phyloP scores from a whole-genome alignment of 164 flowering plant species.

The Aristolochia californica region DNA sequence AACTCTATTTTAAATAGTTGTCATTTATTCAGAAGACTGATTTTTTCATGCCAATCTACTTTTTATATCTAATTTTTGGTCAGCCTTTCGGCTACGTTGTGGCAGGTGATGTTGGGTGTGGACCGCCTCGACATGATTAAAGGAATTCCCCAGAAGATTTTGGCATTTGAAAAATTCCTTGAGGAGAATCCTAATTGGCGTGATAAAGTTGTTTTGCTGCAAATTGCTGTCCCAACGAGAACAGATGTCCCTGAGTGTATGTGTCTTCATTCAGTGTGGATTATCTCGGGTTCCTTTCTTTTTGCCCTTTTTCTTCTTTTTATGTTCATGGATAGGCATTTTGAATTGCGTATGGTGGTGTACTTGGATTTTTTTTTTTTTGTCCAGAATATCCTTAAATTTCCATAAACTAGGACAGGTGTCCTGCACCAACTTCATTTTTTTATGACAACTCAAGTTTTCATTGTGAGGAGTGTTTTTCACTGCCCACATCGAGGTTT shows the following conservation, averaged over 20 bases:
- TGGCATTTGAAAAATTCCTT: slow-evolving; percentile 92
- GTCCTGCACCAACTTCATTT: too few relatives aligned
- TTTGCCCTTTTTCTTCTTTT: background rate
- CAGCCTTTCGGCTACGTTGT: background rate
- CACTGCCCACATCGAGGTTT: too few relatives aligned
- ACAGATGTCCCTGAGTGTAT: slow-evolving; percentile 96
- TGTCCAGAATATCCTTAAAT: too few relatives aligned
- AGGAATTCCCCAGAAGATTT: slow-evolving; percentile 89
- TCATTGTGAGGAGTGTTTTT: too few relatives aligned
- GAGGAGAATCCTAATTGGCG: slow-evolving; percentile 76
- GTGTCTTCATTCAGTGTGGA: slow-evolving; percentile 9
- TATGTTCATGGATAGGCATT: background rate
- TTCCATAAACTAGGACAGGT: too few relatives aligned
- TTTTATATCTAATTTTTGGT: background rate
- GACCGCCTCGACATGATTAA: slow-evolving; percentile 97
- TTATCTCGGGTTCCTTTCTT: slow-evolving; percentile 1
- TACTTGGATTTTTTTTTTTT: too few relatives aligned
- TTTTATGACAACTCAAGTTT: too few relatives aligned
- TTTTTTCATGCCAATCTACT: too few relatives aligned
- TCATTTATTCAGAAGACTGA: too few relatives aligned
- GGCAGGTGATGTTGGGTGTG: slow-evolving; percentile 84
- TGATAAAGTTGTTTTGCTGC: slow-evolving; percentile 76
- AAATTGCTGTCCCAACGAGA: slow-evolving; percentile 94
- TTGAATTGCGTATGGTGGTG: too few relatives aligned
- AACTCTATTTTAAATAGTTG: too few relatives aligned